Base-by-base conservation (phyloP, 371 early-diverging fungal genomes). In the Batkoa obscura region DNA sequence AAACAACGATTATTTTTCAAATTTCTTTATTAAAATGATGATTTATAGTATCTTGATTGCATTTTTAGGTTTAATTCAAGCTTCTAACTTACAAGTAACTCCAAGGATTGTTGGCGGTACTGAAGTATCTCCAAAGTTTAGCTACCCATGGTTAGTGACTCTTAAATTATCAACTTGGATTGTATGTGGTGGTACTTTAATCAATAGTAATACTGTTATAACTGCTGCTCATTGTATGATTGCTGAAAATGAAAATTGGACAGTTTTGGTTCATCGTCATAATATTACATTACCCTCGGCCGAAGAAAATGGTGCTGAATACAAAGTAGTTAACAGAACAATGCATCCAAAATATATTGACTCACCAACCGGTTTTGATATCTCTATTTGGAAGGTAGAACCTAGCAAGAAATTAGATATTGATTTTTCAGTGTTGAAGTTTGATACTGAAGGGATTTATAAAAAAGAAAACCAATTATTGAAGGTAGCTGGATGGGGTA, bases 151-250 rank as follows among this genome's bases (percentile, higher is more conserved):
- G 38, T 46, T 56, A 36, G 56, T 37, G n/a, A 34, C 47, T 10
- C 33, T 56, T n/a, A 33, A 56, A 3, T 17, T n/a, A 3, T n/a
- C 36, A 12, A 37, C n/a, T 13, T 34, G 32, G 12, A 45, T 46
- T 30, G 45, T 31, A 32, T 56, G 56, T 34, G 56, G 56, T 43
- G 56, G 56, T 3, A 56, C 43, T 13, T 36, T 56, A 35, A 46
- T 34, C 36, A 46, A 56, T n/a, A 9, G 38, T 5, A 38, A 56
- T n/a, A 56, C 56, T 30, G 23, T 56, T 12, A 46, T 56, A 5
- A 56, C 56, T 17, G 56, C 56, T 47, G 56, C 56, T 37, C 56
- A 56, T 47, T 56, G 56, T 23, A 46, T n/a, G 12, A 38, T 17
- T 17, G 47, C 9, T 4, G 45, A 13, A n/a, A 17, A 31, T n/a